Percentiles rank a stretch among this genome's conserved stretches.
Evolutionary conservation across 768 basidiomycete genomes (phyloP).

Genomic region (Collybiopsis confluens): DNA sequence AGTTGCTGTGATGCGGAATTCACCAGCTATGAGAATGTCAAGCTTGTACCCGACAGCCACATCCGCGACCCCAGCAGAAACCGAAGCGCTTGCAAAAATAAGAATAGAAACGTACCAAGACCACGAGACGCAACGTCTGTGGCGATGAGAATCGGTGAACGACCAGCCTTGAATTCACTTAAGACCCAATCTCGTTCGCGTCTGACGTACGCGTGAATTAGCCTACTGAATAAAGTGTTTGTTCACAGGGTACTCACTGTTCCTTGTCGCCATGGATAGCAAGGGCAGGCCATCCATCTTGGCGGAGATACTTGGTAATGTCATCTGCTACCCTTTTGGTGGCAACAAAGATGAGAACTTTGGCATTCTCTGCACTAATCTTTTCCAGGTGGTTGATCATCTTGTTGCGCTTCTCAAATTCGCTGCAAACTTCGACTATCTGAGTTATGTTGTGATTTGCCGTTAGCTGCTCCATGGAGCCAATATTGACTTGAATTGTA

Average conservation of each 20-base stretch:
- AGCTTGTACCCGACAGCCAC: not conserved
- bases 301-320: constrained; percentile 94
- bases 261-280: constrained; percentile 99
- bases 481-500: constrained; percentile 98
- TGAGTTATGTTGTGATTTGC: constrained; percentile 98
- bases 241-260: constrained; percentile 81
- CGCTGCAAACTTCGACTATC: constrained; percentile 92
- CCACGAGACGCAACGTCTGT: constrained; percentile 99
- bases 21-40: constrained; percentile 8
- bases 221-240: not conserved
- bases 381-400: constrained; percentile 96
- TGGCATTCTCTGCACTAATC: constrained; percentile 95
- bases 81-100: constrained; percentile 42
- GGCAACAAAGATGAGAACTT: constrained; percentile 97
- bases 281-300: constrained; percentile 99
- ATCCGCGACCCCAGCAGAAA: not conserved
- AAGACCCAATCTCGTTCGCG: constrained; percentile 99
- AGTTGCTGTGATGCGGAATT: not conserved
- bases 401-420: constrained; percentile 95
- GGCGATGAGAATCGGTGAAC: constrained; percentile 96
- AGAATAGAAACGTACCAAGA: constrained; percentile 79
- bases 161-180: constrained; percentile 96
- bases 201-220: constrained; percentile 31
- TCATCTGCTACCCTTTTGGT: constrained; percentile 99
- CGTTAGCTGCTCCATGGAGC: constrained; percentile 96